Evolutionary conservation across 1,284 basidiomycete genomes (phyloP).

Genomic region (Puccinia triticina): DNA sequence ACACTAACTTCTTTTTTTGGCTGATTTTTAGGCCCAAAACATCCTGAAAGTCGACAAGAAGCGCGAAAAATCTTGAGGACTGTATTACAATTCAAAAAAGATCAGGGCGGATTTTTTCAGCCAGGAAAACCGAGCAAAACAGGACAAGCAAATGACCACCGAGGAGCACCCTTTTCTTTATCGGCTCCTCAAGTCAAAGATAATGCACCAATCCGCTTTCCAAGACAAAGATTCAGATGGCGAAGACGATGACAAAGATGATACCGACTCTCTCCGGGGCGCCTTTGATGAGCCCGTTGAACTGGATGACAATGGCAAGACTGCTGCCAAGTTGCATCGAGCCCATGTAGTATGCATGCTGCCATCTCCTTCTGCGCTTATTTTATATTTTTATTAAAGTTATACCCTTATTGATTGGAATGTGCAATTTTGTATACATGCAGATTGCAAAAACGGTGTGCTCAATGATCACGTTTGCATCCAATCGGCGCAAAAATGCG

Average conservation of each 20-base stretch:
- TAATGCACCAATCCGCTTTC: no score
- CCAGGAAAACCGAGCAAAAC: background rate
- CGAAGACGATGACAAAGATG: background rate
- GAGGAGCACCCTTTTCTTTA: background rate
- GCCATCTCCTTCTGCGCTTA: no score
- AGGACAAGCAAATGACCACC: background rate
- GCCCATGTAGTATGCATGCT: background rate
- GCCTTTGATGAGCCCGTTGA: no score
- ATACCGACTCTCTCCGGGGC: background rate
- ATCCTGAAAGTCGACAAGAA: background rate
- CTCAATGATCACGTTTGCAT: background rate
- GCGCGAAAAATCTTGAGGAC: no score
- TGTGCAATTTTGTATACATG: background rate
- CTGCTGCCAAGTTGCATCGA: background rate
- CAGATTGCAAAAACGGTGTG: background rate
- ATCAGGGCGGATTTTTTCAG: no score
- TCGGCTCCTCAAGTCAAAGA: background rate
- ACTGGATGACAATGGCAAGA: background rate
- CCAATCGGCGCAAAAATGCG: no score
- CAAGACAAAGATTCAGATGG: no score
- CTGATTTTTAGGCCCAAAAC: background rate
- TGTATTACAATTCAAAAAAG: no score
- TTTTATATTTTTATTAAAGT: background rate
- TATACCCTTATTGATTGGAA: background rate
- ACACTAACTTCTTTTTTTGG: background rate